Base-by-base conservation (phyloP, 345 rosid species). In the Punica granatum region DNA sequence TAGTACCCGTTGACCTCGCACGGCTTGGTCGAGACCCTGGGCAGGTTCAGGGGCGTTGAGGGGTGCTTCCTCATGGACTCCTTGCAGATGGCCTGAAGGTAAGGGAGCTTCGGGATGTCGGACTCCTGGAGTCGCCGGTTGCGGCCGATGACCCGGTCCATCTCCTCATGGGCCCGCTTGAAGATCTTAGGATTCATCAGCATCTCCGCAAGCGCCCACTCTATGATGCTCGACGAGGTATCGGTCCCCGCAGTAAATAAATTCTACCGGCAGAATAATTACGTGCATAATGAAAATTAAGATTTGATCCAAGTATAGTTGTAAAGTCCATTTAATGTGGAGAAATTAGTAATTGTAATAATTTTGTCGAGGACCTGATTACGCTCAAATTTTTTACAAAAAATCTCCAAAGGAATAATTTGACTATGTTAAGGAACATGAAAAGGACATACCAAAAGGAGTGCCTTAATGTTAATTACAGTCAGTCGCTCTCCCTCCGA, bases 231-330 rank as follows among this genome's bases (percentile, higher is more conserved):
- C 0, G 93, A 82, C 13, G 90, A 88, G 7, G 93, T 80, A 73
- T 88, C 93, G 0, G 93, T 85, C 2, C 93, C 93, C 1, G 93
- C 92, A 0, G 80, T 63, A 72, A 87, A 87, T 46, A 87, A 71
- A 69, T 87, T 80, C 92, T 87, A 48, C 30, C n/a, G n/a, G n/a
- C n/a, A n/a, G n/a, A n/a, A n/a, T n/a, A n/a, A n/a, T n/a, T n/a
- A n/a, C n/a, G n/a, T n/a, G n/a, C 25, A 18, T 11, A 25, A 4
- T 2, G 44, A 36, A n/a, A n/a, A n/a, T n/a, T n/a, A n/a, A n/a
- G n/a, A n/a, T n/a, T n/a, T n/a, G n/a, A n/a, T n/a, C n/a, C n/a
- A n/a, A n/a, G n/a, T n/a, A n/a, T n/a, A n/a, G n/a, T n/a, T n/a
- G n/a, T n/a, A n/a, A n/a, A n/a, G n/a, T n/a, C n/a, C n/a, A n/a